Base-by-base conservation (phyloP, 2,329 filamentous ascomycete species). In the Elsinoe ampelina region DNA sequence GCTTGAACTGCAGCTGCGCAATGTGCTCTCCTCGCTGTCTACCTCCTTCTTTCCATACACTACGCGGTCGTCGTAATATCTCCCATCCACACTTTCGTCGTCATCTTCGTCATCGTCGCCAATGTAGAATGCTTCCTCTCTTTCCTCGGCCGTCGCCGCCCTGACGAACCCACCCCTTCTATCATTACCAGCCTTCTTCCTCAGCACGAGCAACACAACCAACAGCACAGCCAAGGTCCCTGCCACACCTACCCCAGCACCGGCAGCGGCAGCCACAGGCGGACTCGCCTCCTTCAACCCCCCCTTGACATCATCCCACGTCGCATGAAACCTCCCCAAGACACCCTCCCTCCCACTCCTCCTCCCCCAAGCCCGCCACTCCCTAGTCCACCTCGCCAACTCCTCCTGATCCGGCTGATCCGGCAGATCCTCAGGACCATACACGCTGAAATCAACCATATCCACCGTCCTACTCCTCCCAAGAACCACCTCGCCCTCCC, bases 401-500 rank as follows among this genome's bases (percentile, higher is more conserved):
- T 52, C 26, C 26, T 32, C 19, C 12, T 5, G 8, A 17, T 34
- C 35, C 19, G 26, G 10, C 12, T 5, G 8, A 17, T 34, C 35
- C 19, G 26, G 10, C 22, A 17, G 2, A 10, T 22, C 34, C 26
- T 35, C 32, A 35, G 12, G 5, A 13, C 17, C 48, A 15, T 15
- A n/a, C 26, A 57, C 17, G 17, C 36, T 41, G 5, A 58, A 59
- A 42, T 58, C 50, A 3, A 48, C 57, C 47, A 63, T 57, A 45
- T 63, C 59, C 10, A 63, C 17, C 10, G 55, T 55, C 39, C 45
- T 57, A 20, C 57, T 59, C 30, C 48, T 32, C 3, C 61, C 61
- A 5, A 63, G 22, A 12, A 61, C 59, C 22, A 52, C 58, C 1
- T 57, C 63, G 13, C 62, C 47, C 5, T 42, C 19, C 35, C 64